Base-by-base conservation (phyloP, 441 rosid genomes). In the Croton laevigatus region DNA sequence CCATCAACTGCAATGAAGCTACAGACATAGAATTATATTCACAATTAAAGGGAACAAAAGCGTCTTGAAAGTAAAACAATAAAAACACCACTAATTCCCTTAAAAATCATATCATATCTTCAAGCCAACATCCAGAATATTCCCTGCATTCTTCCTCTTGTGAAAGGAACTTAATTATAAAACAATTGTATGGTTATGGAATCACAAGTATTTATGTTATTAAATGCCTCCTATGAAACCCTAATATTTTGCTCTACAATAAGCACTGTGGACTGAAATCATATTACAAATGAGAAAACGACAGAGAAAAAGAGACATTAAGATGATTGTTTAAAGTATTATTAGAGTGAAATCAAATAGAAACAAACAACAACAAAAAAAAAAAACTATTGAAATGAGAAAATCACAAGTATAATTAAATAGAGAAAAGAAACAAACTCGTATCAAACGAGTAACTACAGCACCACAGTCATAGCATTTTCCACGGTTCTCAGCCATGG, bases 391-490 rank as follows among this genome's bases (percentile, higher is more conserved):
- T 49, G 36, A 59, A 44, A 12, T 32, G 44, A 64, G 20, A 2
- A 27, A 27, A 27, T 27, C 32, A 27, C 1, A 27, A 27, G 32
- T 27, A 27, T 27, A n/a, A n/a, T n/a, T n/a, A 63, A 4, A 44
- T 32, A 59, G 27, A 52, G 17, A 65, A 42, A 37, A 19, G 23
- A 55, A 64, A 23, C 19, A 76, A 77, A 94, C 97, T 74, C 98
- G 85, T 79, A 95, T 91, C 87, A 95, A 71, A 22, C 93, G 89
- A 7, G 96, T 85, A 70, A 93, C 58, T 52, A 78, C 13, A 66
- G 81, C 73, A 68, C 98, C 98, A 71, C 99, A 95, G 10, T 89
- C 97, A 61, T 74, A 79, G 83, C 99, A 93, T 71, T 86, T 87
- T 19, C 66, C 84, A 59, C 70, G 82, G 23, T 79, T 83, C 84